Conservation (phyloP, 2,329 filamentous ascomycete genomes). For the Xylaria sp. region DNA sequence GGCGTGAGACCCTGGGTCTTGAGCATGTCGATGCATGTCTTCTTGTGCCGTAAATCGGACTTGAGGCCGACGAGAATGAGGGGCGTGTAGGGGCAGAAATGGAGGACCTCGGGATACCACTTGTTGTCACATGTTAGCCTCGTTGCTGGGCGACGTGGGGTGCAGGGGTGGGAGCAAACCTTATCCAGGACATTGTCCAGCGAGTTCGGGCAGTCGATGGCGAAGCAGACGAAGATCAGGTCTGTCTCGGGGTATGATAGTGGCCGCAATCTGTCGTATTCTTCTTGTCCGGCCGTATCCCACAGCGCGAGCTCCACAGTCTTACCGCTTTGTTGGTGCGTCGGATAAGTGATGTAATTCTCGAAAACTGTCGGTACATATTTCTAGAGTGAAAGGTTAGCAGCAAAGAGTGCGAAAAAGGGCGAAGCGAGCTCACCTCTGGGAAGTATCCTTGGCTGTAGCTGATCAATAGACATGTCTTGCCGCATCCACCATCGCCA, state of each 20-base stretch:
- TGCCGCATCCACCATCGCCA: constrained; percentile 95
- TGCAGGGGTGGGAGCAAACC: constrained; percentile 58
- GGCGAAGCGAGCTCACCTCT: constrained; percentile 78
- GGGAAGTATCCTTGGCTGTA: constrained; percentile 99
- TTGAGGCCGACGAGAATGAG: constrained; percentile 96
- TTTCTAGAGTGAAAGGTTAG: constrained; percentile 74
- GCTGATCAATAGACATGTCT: constrained; percentile 97
- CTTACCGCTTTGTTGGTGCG: constrained; percentile 86
- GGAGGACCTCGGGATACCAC: constrained; percentile 99
- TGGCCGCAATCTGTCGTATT: constrained; percentile 94
- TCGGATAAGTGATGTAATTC: constrained; percentile 98
- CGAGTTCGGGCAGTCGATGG: constrained; percentile 97
- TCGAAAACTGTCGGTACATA: constrained; percentile 99
- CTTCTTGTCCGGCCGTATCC: constrained; percentile 98
- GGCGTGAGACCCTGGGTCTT: constrained; percentile 97
- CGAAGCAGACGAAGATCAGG: constrained; percentile 97
- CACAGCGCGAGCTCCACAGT: constrained; percentile 95
- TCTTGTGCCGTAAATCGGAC: constrained; percentile 93
- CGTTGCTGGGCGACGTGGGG: not conserved
- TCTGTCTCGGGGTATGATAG: constrained; percentile 98
- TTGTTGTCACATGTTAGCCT: constrained; percentile 6
- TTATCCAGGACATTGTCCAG: constrained; percentile 99
- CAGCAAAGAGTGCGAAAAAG: constrained; percentile 6
- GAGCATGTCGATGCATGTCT: constrained; percentile 96
- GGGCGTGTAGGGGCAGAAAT: constrained; percentile 97